phyloP scores from a whole-genome alignment of 2,329 filamentous ascomycete species.

The Paraphoma chrysanthemicola region DNA sequence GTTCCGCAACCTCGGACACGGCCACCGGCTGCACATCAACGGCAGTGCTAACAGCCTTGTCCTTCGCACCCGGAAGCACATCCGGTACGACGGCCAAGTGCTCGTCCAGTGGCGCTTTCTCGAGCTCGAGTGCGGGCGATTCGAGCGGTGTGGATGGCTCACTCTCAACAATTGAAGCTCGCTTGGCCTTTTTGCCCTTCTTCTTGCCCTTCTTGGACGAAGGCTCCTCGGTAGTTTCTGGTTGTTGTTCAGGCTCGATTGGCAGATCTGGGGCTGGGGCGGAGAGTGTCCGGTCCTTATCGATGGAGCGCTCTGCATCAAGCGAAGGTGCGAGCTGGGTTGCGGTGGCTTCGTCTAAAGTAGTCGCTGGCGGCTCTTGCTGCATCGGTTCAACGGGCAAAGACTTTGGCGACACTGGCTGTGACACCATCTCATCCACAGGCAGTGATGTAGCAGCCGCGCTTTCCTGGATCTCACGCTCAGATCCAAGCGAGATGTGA shows the following conservation, averaged over 20 bases:
- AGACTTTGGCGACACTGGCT: slow-evolving; percentile 3
- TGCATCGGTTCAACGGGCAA: slow-evolving; percentile 2
- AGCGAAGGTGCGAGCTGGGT: neutral
- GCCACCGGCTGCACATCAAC: slow-evolving; percentile 1
- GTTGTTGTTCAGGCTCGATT: slow-evolving; percentile 3
- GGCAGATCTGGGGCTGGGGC: neutral
- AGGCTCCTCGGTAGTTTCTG: neutral
- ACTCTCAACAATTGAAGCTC: slow-evolving; percentile 13
- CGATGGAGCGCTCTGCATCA: neutral
- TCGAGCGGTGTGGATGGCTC: slow-evolving; percentile 11
- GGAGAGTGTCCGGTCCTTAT: neutral
- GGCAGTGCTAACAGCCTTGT: neutral
- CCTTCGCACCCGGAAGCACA: neutral
- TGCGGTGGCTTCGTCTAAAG: neutral
- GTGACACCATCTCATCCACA: neutral
- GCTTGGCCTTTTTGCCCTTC: slow-evolving; percentile 28
- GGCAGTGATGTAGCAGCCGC: slow-evolving; percentile 2
- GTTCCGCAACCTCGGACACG: neutral
- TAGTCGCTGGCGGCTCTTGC: neutral
- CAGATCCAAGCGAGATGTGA: neutral
- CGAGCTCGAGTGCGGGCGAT: slow-evolving; percentile 4
- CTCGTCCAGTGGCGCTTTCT: slow-evolving; percentile 2
- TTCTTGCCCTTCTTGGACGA: slow-evolving; percentile 28
- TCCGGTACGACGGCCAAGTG: neutral
- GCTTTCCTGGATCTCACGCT: neutral